Evolutionary conservation across 306 rosid species (phyloP).

Genomic region (Macrotyloma uniflorum): DNA sequence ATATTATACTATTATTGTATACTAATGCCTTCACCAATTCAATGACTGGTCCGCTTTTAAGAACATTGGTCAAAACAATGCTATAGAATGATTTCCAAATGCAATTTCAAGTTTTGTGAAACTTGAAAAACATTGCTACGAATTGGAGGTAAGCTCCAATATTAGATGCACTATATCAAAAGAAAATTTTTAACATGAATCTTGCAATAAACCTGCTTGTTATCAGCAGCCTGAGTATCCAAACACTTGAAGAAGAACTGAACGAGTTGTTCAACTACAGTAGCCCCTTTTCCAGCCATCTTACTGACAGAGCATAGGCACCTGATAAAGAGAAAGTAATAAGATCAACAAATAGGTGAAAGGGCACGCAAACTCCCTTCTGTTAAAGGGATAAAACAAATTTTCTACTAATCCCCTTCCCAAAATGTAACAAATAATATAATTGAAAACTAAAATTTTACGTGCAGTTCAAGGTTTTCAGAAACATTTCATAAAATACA

Average conservation of each 20-base stretch:
- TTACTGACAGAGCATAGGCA: constrained; percentile 90
- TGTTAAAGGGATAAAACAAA: not conserved
- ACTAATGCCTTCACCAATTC: too few species aligned
- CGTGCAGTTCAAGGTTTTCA: constrained; percentile 24
- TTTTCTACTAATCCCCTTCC: constrained; percentile 29
- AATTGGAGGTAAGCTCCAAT: constrained; percentile 14
- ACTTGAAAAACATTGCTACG: not conserved
- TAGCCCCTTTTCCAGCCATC: constrained; percentile 80
- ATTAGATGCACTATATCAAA: not conserved
- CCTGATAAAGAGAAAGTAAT: constrained; percentile 52
- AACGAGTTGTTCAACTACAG: constrained; percentile 79
- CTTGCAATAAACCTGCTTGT: constrained; percentile 73
- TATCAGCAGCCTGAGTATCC: constrained; percentile 72
- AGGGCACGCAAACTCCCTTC: constrained; percentile 2
- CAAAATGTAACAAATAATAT: not conserved
- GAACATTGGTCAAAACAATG: too few species aligned
- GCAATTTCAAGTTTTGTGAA: not conserved
- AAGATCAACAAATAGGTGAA: constrained; percentile 24
- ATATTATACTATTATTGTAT: too few species aligned
- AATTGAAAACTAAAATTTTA: not conserved
- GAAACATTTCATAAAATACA: constrained; percentile 24
- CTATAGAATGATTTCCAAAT: constrained; percentile 10
- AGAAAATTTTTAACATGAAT: not conserved
- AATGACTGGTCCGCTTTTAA: too few species aligned
- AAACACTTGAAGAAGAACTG: constrained; percentile 80